Evolutionary conservation across 2,329 filamentous ascomycete species (phyloP), one percentile per base, ranked within the genome.

Genomic region (Ophiosphaerella korrae): DNA sequence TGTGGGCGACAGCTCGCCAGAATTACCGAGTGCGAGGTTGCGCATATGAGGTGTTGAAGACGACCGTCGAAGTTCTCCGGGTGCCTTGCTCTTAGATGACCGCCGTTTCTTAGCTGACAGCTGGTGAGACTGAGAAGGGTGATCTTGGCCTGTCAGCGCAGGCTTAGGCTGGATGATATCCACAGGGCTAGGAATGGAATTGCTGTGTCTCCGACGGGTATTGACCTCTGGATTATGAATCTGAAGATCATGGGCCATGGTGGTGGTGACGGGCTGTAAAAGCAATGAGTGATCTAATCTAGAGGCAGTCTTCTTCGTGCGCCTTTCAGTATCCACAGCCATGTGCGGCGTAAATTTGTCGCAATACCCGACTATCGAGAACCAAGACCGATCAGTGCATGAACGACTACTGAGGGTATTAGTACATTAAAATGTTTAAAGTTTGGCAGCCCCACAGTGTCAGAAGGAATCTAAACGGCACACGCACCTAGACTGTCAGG

Each of bases 41-140:
- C 74, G 76, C 64, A 80, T 73, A 61, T 79, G 78, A 56, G 79
- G 77, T 53, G 77, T 80, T 13, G 79, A 80, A 5, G 72, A 70
- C 42, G 75, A 74, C 43, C 77, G 70, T 55, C 75, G 72, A 50
- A 79, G 71, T 43, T 72, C 67, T 31, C 64, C 56, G n/a, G 71
- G 61, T n/a, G 61, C 52, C 56, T 75, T 78, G 59, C 62, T 68
- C 59, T 76, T 77, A 48, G 71, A 72, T 2, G 68, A 58, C 39
- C 72, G 71, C 57, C 67, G 63, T 50, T 73, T 76, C 52, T 74
- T 75, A 52, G 45, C 61, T 14, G 58, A 47, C 12, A 66, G 64
- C 18, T 60, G 61, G n/a, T 65, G 63, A 42, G 58, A 39, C 35
- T 65, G 62, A 16, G 52, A 35, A 29, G 47, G 45, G 32, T 51